Base-by-base conservation (phyloP, 148 eudicot genomes). In the Oxyria digyna region DNA sequence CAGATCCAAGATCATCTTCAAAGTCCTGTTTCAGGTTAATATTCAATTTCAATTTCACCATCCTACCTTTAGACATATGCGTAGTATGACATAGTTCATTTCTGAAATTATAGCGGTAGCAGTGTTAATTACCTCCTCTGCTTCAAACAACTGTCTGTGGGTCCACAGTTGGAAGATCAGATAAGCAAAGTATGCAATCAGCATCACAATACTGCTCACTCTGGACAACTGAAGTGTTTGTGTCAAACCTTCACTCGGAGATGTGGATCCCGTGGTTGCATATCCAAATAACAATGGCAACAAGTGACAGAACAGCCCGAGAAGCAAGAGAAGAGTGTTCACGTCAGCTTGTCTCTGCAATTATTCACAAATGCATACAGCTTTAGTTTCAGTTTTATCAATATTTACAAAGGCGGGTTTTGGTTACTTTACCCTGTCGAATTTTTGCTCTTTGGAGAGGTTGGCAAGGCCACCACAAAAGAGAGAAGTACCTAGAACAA, bases 301-400 rank as follows among this genome's bases (percentile, higher is more conserved):
- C 24, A 83, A 66, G 74, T 93, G 91, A 81, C 98, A 93, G 26
- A 89, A 68, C 69, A 93, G 43, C 33, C 85, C 98, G 83, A 93
- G 72, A 72, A 93, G 72, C 76, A 93, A 66, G 0, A 93, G 82
- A 18, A 81, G 73, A 21, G 81, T 69, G 69, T 93, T 93, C 71
- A 85, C 95, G 72, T 93, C 98, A 10, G 91, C 91, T 84, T 93
- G 98, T 79, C 80, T 87, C 98, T 93, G 96, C 72, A 13, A 32
- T 4, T 9, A 55, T 55, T 12, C 33, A 55, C 33, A 55, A 4
- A 13, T 27, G n/a, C 4, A 57, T 29, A 14, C 33, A 57, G n/a
- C 35, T 27, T 55, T 55, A 11, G 1, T 24, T 50, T 21, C 27
- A n/a, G 59, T 52, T 35, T 35, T 6, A 35, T 35, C 38, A 35